A percentile compares a stretch with the other conserved stretches of the same genome.
Evolutionary conservation across 2,329 filamentous ascomycete genomes (phyloP).

Genomic region (Ceratocystis colombiana): DNA sequence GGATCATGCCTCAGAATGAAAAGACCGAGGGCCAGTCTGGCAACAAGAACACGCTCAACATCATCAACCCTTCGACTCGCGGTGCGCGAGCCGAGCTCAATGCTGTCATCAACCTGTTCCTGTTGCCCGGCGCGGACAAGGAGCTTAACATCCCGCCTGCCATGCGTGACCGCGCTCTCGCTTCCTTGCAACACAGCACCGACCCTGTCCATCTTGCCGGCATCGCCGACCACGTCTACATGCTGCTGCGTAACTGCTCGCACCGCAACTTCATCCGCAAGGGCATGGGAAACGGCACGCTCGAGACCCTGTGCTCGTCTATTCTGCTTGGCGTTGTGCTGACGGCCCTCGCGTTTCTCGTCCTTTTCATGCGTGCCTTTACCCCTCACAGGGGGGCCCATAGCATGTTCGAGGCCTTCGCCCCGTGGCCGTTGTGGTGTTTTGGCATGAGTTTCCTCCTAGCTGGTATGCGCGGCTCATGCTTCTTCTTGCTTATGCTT

Average conservation of each 20-base stretch:
- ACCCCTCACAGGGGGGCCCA: conserved; percentile 34
- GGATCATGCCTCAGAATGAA: conserved; percentile 25
- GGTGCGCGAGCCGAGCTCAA: conserved; percentile 32
- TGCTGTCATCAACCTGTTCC: conserved; percentile 36
- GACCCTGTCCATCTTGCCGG: conserved; percentile 36
- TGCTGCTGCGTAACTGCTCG: conserved; percentile 40
- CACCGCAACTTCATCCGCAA: conserved; percentile 44
- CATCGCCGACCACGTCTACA: conserved; percentile 40
- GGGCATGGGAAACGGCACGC: conserved; percentile 44
- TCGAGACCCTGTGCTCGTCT: conserved; percentile 41
- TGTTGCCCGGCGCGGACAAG: conserved; percentile 36
- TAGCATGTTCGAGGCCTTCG: conserved; percentile 36
- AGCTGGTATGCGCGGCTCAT: conserved; percentile 38
- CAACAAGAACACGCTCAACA: conserved; percentile 25
- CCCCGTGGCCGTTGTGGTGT: conserved; percentile 40
- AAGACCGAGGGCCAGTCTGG: conserved; percentile 19
- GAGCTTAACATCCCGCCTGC: conserved; percentile 40
- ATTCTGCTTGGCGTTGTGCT: conserved; percentile 37
- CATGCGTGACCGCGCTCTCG: conserved; percentile 35
- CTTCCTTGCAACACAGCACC: conserved; percentile 32
- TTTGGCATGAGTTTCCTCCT: conserved; percentile 37
- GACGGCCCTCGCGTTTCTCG: conserved; percentile 35
- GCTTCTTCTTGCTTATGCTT: conserved; percentile 41
- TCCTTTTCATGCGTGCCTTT: conserved; percentile 36
- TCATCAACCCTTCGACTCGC: conserved; percentile 22